A percentile compares a stretch with the other conserved stretches of the same genome.
Evolutionary conservation across 2,329 filamentous ascomycete genomes (phyloP).

Genomic region (Diaporthe ilicicola): DNA sequence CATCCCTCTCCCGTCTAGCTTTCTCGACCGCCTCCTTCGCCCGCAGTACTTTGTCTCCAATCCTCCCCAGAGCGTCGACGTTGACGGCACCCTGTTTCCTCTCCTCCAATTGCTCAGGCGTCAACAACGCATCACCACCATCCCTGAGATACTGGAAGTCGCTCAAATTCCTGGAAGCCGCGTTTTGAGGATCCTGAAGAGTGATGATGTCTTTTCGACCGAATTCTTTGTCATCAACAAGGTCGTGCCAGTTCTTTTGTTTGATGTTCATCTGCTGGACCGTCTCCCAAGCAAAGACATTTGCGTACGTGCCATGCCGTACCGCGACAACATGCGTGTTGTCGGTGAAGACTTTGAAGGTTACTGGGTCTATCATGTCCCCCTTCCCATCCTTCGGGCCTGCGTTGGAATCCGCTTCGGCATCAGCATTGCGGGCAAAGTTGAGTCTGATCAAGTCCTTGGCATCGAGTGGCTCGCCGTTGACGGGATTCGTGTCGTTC

Average conservation of each 20-base stretch:
- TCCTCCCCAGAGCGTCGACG: conserved; percentile 78
- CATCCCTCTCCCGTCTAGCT: conserved; percentile 77
- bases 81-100: conserved; percentile 77
- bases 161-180: conserved; percentile 82
- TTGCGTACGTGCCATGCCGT: conserved; percentile 80
- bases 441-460: conserved; percentile 90
- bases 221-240: conserved; percentile 89
- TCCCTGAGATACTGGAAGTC: conserved; percentile 91
- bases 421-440: conserved; percentile 88
- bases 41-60: conserved; percentile 83
- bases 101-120: conserved; percentile 75
- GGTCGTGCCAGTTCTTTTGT: conserved; percentile 92
- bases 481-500: conserved; percentile 90
- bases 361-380: conserved; percentile 95
- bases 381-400: conserved; percentile 64
- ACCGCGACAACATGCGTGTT: conserved; percentile 97
- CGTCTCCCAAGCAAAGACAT: conserved; percentile 97
- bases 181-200: conserved; percentile 92
- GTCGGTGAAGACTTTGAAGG: conserved; percentile 96
- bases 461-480: conserved; percentile 79
- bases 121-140: conserved; percentile 73
- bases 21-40: conserved; percentile 95
- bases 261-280: conserved; percentile 96
- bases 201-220: conserved; percentile 92
- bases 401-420: conserved; percentile 54